phyloP scores from a whole-genome alignment of 2,329 filamentous ascomycete genomes.

The Thielaviopsis euricoi region DNA sequence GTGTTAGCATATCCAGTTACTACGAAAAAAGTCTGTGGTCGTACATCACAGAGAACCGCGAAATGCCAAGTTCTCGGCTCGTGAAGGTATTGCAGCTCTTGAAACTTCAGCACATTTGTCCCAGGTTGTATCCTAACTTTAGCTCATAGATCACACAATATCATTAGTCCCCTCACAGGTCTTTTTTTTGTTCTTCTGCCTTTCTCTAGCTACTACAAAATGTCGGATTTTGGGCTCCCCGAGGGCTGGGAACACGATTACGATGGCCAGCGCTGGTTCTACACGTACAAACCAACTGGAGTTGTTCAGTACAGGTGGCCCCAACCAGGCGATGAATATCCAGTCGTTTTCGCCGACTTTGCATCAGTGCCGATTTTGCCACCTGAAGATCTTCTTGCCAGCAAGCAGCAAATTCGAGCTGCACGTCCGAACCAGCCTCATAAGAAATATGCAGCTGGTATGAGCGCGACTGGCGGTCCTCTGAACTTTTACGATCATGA shows the following conservation, averaged over 20 bases:
- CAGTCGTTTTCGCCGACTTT: slow-evolving; percentile 29
- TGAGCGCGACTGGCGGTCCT: slow-evolving; percentile 14
- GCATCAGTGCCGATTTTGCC: slow-evolving; percentile 24
- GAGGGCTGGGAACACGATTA: slow-evolving; percentile 41
- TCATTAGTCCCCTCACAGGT: background rate
- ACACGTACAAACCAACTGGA: slow-evolving; percentile 36
- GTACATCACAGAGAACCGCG: too few species aligned
- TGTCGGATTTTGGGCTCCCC: slow-evolving; percentile 26
- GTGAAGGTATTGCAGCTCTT: background rate
- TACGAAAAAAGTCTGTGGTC: too few species aligned
- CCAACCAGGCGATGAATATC: slow-evolving; percentile 40
- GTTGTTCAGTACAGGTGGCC: slow-evolving; percentile 40
- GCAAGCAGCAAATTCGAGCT: slow-evolving; percentile 31
- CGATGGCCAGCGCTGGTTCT: slow-evolving; percentile 41
- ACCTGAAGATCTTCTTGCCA: slow-evolving; percentile 36
- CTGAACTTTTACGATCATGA: slow-evolving; percentile 17
- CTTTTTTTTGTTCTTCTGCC: background rate
- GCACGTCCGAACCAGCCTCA: slow-evolving; percentile 6
- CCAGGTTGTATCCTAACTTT: too few species aligned
- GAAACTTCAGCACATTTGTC: background rate
- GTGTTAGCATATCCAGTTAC: too few species aligned
- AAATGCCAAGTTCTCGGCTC: too few species aligned
- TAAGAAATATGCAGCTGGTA: slow-evolving; percentile 5
- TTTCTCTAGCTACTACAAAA: slow-evolving; percentile 16
- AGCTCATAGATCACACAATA: too few species aligned